These are phyloP conservation scores for Whalleya microplaca DNA, from an alignment of 2,329 filamentous ascomycete genomes.

Conservation along the genomic window DNA sequence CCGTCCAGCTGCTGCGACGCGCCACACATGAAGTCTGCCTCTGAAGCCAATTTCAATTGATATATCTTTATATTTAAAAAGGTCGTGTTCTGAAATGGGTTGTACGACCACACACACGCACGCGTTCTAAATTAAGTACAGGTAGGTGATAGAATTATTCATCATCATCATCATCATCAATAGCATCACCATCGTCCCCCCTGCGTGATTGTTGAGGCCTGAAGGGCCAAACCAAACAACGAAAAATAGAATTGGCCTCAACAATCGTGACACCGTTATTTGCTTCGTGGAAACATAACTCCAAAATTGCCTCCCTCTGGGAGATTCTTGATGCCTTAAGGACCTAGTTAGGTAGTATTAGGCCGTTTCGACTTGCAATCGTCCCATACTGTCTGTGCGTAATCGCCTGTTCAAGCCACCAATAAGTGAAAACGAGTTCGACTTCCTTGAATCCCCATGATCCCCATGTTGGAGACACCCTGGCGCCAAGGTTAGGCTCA, in stretches of 20 bases:
- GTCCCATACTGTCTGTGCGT: not conserved
- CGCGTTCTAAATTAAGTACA: no score
- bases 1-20: no score
- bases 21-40: no score
- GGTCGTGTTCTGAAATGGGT: no score
- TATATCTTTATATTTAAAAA: no score
- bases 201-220: no score
- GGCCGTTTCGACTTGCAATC: not conserved
- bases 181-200: no score
- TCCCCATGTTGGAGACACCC: slow-evolving; percentile 18
- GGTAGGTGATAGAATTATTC: no score
- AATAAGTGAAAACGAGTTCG: not conserved
- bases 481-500: slow-evolving; percentile 10
- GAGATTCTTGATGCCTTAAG: not conserved
- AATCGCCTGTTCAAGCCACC: not conserved
- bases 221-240: not conserved
- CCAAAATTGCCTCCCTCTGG: not conserved
- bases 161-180: no score
- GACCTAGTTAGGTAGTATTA: not conserved
- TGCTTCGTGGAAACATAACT: not conserved
- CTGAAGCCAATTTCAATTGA: no score
- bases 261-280: no score
- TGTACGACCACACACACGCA: no score
- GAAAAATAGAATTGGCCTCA: not conserved
- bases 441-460: not conserved